Evolutionary conservation across 257 asterid species (phyloP).

Genomic region (Scutellaria minor): DNA sequence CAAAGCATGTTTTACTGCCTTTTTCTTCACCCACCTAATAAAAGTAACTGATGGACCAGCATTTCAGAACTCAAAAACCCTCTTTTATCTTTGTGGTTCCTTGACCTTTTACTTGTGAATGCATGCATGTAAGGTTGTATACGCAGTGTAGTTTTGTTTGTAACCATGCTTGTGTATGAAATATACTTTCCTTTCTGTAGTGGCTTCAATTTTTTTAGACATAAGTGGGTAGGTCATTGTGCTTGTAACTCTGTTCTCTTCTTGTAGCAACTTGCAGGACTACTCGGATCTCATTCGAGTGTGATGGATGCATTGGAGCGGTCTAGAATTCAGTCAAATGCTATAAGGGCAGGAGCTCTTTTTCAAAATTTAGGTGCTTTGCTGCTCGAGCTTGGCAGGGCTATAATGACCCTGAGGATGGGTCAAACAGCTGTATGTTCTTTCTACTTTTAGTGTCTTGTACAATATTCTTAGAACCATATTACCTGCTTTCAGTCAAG

Average conservation of each 20-base stretch:
- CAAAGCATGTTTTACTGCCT: not conserved
- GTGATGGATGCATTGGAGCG: conserved; percentile 70
- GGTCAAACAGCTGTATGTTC: conserved; percentile 79
- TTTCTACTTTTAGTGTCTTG: conserved; percentile 22
- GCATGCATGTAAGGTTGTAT: not conserved
- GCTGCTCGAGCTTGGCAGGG: conserved; percentile 95
- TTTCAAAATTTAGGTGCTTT: conserved; percentile 80
- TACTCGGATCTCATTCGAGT: conserved; percentile 62
- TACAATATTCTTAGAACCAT: conserved; percentile 7
- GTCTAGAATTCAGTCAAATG: conserved; percentile 70
- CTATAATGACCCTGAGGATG: conserved; percentile 86
- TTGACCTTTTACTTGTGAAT: not conserved
- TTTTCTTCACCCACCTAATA: not conserved
- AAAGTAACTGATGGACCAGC: not conserved
- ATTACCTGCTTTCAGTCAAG: not conserved
- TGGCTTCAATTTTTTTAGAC: conserved; percentile 8
- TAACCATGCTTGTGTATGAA: not conserved
- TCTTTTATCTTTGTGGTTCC: conserved; percentile 1
- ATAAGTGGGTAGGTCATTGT: conserved; percentile 6
- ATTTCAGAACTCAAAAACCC: conserved; percentile 7
- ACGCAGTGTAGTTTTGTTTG: not conserved
- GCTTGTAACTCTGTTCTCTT: conserved; percentile 29
- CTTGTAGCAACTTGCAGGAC: conserved; percentile 76
- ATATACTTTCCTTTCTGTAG: not conserved
- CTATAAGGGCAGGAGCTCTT: conserved; percentile 75